These are phyloP conservation scores for Geotrichum histeridarum DNA, from an alignment of 1,139 yeast genomes.

Conservation along the genomic window DNA sequence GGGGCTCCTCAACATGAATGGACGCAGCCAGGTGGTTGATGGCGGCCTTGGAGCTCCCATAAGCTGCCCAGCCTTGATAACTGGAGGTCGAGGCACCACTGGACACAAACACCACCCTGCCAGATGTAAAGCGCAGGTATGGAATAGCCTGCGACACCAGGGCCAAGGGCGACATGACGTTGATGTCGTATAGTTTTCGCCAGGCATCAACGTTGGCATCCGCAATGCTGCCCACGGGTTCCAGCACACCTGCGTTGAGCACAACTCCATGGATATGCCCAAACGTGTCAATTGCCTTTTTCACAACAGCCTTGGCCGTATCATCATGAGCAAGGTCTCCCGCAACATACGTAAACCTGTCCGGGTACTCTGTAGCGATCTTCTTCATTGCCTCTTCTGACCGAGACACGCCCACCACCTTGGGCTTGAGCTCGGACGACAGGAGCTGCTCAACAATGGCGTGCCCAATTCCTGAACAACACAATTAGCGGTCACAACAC, in stretches of 20 bases:
- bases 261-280: slow-evolving; percentile 66
- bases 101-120: slow-evolving; percentile 67
- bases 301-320: slow-evolving; percentile 43
- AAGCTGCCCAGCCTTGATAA: slow-evolving; percentile 79
- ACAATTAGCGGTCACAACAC: neutral
- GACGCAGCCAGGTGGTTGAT: slow-evolving; percentile 66
- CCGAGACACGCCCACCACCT: slow-evolving; percentile 71
- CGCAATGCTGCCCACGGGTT: slow-evolving; percentile 63
- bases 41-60: slow-evolving; percentile 88
- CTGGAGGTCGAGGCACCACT: slow-evolving; percentile 73
- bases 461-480: slow-evolving; percentile 63
- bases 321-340: slow-evolving; percentile 62
- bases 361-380: slow-evolving; percentile 31
- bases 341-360: slow-evolving; percentile 30
- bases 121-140: slow-evolving; percentile 50
- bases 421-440: slow-evolving; percentile 35
- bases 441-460: slow-evolving; percentile 58
- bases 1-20: slow-evolving; percentile 61
- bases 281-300: slow-evolving; percentile 46
- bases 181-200: slow-evolving; percentile 65
- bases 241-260: slow-evolving; percentile 84
- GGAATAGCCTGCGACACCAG: slow-evolving; percentile 56
- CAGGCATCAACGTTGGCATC: slow-evolving; percentile 51
- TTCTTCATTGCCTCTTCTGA: slow-evolving; percentile 46
- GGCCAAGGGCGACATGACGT: slow-evolving; percentile 69